Evolutionary conservation across 257 asterid species (phyloP), one percentile per base, ranked within the genome.

Genomic region (Rhazya stricta): DNA sequence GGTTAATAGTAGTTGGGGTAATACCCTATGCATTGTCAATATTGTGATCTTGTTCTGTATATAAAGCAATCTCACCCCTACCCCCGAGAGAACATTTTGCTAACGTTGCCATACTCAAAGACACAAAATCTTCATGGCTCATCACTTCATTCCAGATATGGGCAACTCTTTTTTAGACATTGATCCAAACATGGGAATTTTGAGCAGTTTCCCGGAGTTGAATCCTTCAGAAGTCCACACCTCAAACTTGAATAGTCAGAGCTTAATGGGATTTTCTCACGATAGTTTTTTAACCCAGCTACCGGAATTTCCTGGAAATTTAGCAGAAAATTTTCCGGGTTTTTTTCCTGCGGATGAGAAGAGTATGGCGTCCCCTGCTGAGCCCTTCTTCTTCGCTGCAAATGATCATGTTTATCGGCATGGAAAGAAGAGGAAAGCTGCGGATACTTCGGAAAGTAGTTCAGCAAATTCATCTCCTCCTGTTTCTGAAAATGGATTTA

Each of bases 391-490:
- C 57, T 72, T 77, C 15, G 30, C 60, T 18, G 71, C 54, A 23
- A 65, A 50, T 56, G 82, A 81, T 53, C 81, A 36, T 61, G 1
- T 12, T 48, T 56, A 67, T 42, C 67, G 71, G 42, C 73, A 69
- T 6, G 82, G 67, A 7, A 84, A 71, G 83, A 90, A 90, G 73
- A 84, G 96, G 78, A 91, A 83, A 82, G 78, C 72, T 11, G 51
- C n/a, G 53, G 89, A 53, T 50, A 78, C 84, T 19, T 87, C 87
- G 1, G 89, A 87, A 65, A 80, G 82, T 72, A 89, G 85, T 62
- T 85, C 85, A 32, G 84, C 80, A 0, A 70, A 91, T 75, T 88
- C 96, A 13, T 88, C 96, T 76, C 84, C 87, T 79, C 88, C 86
- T 39, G 77, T 62, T 76, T 89, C 91, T 43, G 82, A 83, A 27